Evolutionary conservation across 495 filamentous ascomycete species (phyloP), one percentile per base, ranked within the genome.

Genomic region (Pseudomonodictys pantanalensis): DNA sequence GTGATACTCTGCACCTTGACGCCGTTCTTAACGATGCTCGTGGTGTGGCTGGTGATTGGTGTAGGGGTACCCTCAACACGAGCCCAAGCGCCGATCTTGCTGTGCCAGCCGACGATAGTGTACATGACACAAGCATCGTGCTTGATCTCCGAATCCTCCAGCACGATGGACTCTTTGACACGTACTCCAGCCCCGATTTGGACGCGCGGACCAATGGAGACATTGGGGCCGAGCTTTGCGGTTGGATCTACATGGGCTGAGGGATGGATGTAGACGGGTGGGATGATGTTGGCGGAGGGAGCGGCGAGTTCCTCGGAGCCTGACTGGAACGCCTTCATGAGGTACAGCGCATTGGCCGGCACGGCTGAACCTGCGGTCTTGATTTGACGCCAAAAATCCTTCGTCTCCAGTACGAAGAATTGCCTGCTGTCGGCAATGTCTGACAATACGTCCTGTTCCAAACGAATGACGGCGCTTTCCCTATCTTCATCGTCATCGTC

Each of bases 311-410:
- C 92, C 23, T 84, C 77, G 1, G 91, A 92, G 58, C 84, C 85
- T 23, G 79, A 81, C 75, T 97, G 95, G 77, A 86, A 87, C 5
- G 93, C 95, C 78, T 97, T 92, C 71, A 92, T 90, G 38, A 99
- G 84, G 76, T 99, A 99, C 2, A 99, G 84, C 1, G 93, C 95
- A 70, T 99, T 97, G 57, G 93, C 93, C 9, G 93, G 95, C 54
- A 99, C 91, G 47, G 93, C 93, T 20, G 93, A 97, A 38, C 95
- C 95, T 46, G 93, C 93, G 4, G 95, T 96, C 83, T 99, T 99
- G 81, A 99, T 97, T 80, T 99, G 93, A 54, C 93, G 92, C 93
- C 93, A 99, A 77, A 99, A 99, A 70, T 96, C 93, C 77, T 96
- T 95, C 42, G 93, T 97, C 76, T 99, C 93, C 73, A 96, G 87